These are phyloP conservation scores for Hymenoscyphus fructigenus DNA, from an alignment of 2,329 filamentous ascomycete genomes.

Conservation along the genomic window DNA sequence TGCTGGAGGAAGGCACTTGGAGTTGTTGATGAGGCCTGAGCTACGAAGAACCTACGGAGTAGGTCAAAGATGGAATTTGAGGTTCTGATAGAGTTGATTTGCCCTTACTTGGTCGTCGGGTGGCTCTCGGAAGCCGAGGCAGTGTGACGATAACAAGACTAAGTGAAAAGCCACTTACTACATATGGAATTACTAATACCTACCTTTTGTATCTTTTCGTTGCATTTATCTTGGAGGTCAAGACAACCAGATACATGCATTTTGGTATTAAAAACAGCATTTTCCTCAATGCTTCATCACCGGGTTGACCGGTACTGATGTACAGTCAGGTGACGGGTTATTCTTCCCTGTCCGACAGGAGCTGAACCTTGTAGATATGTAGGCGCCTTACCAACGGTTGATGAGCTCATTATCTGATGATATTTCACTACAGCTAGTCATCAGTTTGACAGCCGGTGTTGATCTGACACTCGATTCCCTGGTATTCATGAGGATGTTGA, in stretches of 20 bases:
- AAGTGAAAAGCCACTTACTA: not conserved
- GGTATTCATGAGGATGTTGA: not conserved
- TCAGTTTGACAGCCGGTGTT: not conserved
- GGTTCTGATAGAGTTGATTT: not conserved
- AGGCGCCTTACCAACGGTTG: no score
- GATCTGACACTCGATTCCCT: not conserved
- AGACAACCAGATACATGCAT: not conserved
- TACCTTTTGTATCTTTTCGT: not conserved
- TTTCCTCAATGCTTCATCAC: not conserved
- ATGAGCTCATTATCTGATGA: not conserved
- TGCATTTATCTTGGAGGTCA: not conserved
- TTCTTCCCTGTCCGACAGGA: not conserved
- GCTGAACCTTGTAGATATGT: not conserved
- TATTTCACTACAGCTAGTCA: not conserved
- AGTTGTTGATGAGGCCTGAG: not conserved
- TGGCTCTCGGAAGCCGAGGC: not conserved
- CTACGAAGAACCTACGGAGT: not conserved
- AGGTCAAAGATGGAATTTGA: not conserved
- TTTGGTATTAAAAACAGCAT: not conserved
- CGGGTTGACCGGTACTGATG: not conserved
- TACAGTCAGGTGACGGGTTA: not conserved
- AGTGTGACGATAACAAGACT: not conserved
- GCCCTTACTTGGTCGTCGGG: not conserved
- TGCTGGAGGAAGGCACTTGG: not conserved
- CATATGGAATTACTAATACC: not conserved